Percentiles rank a stretch among this genome's conserved stretches.
Conservation (phyloP, 768 basidiomycete species). For the Porphyrellus cyaneotinctus region DNA sequence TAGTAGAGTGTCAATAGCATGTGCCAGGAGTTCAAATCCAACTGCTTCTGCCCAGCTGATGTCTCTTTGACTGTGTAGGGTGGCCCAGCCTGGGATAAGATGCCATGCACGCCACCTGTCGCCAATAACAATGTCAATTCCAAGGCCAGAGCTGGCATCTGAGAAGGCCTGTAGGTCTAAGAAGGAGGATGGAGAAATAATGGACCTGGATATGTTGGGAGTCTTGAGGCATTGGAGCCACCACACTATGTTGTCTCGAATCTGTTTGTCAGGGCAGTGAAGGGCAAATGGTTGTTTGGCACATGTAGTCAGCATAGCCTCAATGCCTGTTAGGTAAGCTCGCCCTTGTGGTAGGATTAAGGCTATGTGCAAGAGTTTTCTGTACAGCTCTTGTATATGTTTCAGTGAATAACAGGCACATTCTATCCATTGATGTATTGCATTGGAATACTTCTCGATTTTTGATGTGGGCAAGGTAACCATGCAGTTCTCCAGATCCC, state of each 20-base stretch:
- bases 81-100: background rate
- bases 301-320: background rate
- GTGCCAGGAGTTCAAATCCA: background rate
- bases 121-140: background rate
- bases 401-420: too few relatives aligned
- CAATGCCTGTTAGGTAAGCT: too few relatives aligned
- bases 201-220: background rate
- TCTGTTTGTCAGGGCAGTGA: background rate
- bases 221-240: background rate
- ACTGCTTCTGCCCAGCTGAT: background rate
- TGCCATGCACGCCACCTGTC: background rate
- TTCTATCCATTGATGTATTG: too few relatives aligned
- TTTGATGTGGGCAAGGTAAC: constrained; percentile 30
- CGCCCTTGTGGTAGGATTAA: too few relatives aligned
- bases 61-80: background rate
- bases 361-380: too few relatives aligned
- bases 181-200: background rate
- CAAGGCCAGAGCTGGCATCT: too few relatives aligned
- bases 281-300: too few relatives aligned
- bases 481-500: constrained; percentile 25
- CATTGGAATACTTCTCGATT: constrained; percentile 6
- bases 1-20: background rate
- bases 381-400: too few relatives aligned
- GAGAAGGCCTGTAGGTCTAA: background rate
- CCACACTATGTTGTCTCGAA: background rate